Evolutionary conservation across 2,329 filamentous ascomycete species (phyloP), one percentile per base, ranked within the genome.

Genomic region (Truncatella angustata): DNA sequence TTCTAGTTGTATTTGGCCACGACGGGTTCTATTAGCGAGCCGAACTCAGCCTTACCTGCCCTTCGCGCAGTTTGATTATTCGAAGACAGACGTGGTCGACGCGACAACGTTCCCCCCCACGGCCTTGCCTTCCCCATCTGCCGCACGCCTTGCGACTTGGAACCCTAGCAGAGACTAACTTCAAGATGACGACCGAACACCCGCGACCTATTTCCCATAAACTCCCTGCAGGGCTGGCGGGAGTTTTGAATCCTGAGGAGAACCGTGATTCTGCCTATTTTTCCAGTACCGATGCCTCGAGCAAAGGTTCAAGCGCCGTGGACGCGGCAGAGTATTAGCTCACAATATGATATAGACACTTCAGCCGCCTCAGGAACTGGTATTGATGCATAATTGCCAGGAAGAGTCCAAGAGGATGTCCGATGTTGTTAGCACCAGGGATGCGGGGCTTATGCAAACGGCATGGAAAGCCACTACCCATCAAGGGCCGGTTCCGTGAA

Each of bases 261-360:
- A 71, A 78, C 56, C 70, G 77, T 51, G 77, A 80, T 58, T 80
- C 77, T 44, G 77, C 77, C 7, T 80, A 80, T 59, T 79, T 71
- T 54, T 80, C 77, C 9, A 73, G 70, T 55, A 73, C 70, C 16
- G 73, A 77, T 63, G 70, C 72, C 37, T 75, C 73, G 9, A 79
- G 75, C 64, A 80, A 80, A 64, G 63, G 75, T 72, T 36, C 46
- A 36, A 24, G 35, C 35, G 47, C 36, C 51, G 36, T 44, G 54
- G 50, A 51, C 42, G 40, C 49, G 51, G 53, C 54, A 55, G 55
- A 48, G 43, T 47, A 21, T 32, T 50, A 49, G 43, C 55, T 53
- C 47, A 42, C 24, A 45, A 26, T 34, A 23, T 16, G 50, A 24
- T 35, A 20, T 58, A 79, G 75, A 73, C 59, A 76, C 68, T 36